A percentile compares a stretch with the other conserved stretches of the same genome.
phyloP scores from a whole-genome alignment of 768 basidiomycete genomes.

The Cyclocybe aegerita region DNA sequence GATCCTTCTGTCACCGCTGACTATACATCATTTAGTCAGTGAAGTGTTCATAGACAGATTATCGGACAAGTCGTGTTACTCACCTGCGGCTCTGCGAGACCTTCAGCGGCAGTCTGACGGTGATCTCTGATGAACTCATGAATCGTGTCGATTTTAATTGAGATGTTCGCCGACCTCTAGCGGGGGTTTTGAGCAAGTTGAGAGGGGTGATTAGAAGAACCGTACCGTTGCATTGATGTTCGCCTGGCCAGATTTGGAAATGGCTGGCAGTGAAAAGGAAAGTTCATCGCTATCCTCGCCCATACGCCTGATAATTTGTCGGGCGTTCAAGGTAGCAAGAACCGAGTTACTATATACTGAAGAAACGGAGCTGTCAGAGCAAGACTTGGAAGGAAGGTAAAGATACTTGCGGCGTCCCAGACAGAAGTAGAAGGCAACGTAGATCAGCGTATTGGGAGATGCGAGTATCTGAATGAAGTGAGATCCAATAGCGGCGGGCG shows the following conservation, averaged over 20 bases:
- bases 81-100: constrained; percentile 24
- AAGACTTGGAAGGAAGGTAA: not conserved
- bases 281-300: constrained; percentile 46
- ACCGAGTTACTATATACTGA: constrained; percentile 57
- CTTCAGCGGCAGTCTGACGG: constrained; percentile 13
- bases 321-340: constrained; percentile 53
- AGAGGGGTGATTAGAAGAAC: constrained; percentile 6
- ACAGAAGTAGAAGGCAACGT: constrained; percentile 59
- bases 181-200: constrained; percentile 7
- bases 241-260: constrained; percentile 36
- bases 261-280: constrained; percentile 45
- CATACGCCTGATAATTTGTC: constrained; percentile 39
- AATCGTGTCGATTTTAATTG: constrained; percentile 66
- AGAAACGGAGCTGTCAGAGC: not conserved
- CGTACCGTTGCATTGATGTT: constrained; percentile 31
- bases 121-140: constrained; percentile 48
- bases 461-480: constrained; percentile 37
- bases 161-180: constrained; percentile 50
- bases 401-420: constrained; percentile 44
- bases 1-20: constrained; percentile 20
- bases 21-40: constrained; percentile 10
- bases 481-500: not conserved
- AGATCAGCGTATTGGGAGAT: constrained; percentile 50
- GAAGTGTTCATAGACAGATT: not conserved
- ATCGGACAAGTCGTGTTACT: constrained; percentile 6